phyloP scores from a whole-genome alignment of 2,329 filamentous ascomycete species.

The Penicillium sumatraense region DNA sequence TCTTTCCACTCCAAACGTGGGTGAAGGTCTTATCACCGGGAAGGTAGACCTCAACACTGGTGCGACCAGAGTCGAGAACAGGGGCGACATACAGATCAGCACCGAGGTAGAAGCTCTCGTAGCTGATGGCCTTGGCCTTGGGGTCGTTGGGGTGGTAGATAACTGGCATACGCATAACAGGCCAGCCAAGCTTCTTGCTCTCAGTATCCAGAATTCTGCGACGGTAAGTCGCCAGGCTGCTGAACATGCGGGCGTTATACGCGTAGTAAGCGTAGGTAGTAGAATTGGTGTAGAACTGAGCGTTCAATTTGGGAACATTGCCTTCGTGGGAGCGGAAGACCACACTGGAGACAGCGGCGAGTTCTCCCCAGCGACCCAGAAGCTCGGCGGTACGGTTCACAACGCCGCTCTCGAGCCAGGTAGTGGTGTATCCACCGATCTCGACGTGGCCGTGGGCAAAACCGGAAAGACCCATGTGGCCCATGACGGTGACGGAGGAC shows the following conservation, averaged over 20 bases:
- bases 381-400: constrained; percentile 41
- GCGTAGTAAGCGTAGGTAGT: constrained; percentile 40
- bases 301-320: constrained; percentile 42
- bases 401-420: constrained; percentile 29
- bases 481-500: constrained; percentile 37
- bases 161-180: constrained; percentile 30
- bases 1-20: constrained; percentile 24
- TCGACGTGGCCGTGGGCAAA: constrained; percentile 42
- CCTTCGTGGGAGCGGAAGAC: constrained; percentile 45
- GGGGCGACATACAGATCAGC: constrained; percentile 28
- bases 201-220: constrained; percentile 34
- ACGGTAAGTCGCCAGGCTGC: constrained; percentile 38
- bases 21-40: constrained; percentile 22
- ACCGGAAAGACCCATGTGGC: constrained; percentile 43
- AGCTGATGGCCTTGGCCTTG: constrained; percentile 26
- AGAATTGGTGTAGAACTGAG: constrained; percentile 43
- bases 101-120: constrained; percentile 29
- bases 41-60: constrained; percentile 24
- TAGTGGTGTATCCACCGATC: constrained; percentile 43
- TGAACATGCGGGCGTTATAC: constrained; percentile 42
- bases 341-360: constrained; percentile 37
- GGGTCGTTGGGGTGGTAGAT: constrained; percentile 26
- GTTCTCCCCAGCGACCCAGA: constrained; percentile 43
- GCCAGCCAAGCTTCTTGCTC: constrained; percentile 25
- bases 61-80: constrained; percentile 23